Conservation (phyloP, 1,284 basidiomycete species). For the Chiua sp. region DNA sequence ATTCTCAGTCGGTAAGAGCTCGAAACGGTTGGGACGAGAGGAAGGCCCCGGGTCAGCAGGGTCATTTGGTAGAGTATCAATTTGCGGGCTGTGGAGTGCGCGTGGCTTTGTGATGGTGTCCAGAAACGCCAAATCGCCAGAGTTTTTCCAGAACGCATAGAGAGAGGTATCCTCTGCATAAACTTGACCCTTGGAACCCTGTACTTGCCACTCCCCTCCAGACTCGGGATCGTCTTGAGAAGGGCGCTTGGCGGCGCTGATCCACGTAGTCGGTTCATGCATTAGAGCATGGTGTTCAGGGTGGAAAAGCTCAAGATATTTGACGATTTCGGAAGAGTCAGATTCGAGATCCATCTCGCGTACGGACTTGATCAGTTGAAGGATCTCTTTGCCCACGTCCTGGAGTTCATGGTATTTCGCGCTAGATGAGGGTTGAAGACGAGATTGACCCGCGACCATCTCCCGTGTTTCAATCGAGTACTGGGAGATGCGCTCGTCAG, state of each 20-base stretch:
- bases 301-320: slow-evolving; percentile 45
- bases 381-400: slow-evolving; percentile 49
- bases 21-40: slow-evolving; percentile 20
- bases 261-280: slow-evolving; percentile 47
- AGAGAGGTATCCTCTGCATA: slow-evolving; percentile 37
- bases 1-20: slow-evolving; percentile 12
- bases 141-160: slow-evolving; percentile 55
- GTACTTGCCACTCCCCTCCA: slow-evolving; percentile 24
- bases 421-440: slow-evolving; percentile 42
- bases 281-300: slow-evolving; percentile 50
- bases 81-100: background rate
- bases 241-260: slow-evolving; percentile 32
- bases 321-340: slow-evolving; percentile 40
- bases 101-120: slow-evolving; percentile 6
- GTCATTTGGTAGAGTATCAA: background rate
- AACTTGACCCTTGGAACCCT: slow-evolving; percentile 27
- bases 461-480: slow-evolving; percentile 65
- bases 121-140: slow-evolving; percentile 49
- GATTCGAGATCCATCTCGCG: slow-evolving; percentile 43
- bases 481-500: slow-evolving; percentile 60
- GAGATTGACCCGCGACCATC: slow-evolving; percentile 46
- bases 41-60: slow-evolving; percentile 3
- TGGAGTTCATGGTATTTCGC: slow-evolving; percentile 48
- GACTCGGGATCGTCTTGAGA: slow-evolving; percentile 26
- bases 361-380: slow-evolving; percentile 49